Evolutionary conservation across 192 early-diverging fungal genomes (phyloP), one percentile per base, ranked within the genome.

Genomic region (Diversispora epigaea): DNA sequence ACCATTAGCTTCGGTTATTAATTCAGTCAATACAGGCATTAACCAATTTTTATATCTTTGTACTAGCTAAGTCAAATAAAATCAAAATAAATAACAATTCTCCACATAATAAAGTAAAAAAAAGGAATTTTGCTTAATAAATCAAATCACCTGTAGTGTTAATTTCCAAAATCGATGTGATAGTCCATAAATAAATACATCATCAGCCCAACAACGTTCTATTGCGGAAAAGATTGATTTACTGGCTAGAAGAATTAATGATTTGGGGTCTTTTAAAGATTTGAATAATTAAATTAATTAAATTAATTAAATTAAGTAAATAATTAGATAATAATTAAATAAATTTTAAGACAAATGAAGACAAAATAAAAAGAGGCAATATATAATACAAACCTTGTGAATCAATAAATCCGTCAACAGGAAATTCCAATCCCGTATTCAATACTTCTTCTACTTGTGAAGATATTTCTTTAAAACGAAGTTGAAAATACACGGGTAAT

Each of bases 141-240:
- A 32, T 32, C 25, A 32, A 32, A 32, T 32, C 25, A 86, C 71
- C 75, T 90, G 87, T 41, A 90, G 44, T 0, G 89, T 90, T 43
- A 90, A 74, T 52, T 84, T 88, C 89, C 89, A 90, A 58, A 90
- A 90, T 21, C 81, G 80, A 75, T 83, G 78, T 0, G 86, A 84
- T 12, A 90, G 57, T 2, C 80, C 81, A 70, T 85, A 89, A 8
- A 90, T 74, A 65, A 79, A 90, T 10, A 90, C 79, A 21, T 90
- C 71, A 10, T 86, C 78, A 11, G 87, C 80, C 89, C 89, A 90
- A 55, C 88, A 88, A 12, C 80, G 66, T 43, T 82, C 76, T 21
- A 90, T 84, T 3, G 89, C 85, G n/a, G 77, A 66, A 10, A 88
- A 70, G n/a, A 89, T 64, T 0, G 79, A 82, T 58, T 79, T 76